Evolutionary conservation across 2,329 filamentous ascomycete species (phyloP), one percentile per base, ranked within the genome.

Genomic region (Hymenoscyphus salicellus): DNA sequence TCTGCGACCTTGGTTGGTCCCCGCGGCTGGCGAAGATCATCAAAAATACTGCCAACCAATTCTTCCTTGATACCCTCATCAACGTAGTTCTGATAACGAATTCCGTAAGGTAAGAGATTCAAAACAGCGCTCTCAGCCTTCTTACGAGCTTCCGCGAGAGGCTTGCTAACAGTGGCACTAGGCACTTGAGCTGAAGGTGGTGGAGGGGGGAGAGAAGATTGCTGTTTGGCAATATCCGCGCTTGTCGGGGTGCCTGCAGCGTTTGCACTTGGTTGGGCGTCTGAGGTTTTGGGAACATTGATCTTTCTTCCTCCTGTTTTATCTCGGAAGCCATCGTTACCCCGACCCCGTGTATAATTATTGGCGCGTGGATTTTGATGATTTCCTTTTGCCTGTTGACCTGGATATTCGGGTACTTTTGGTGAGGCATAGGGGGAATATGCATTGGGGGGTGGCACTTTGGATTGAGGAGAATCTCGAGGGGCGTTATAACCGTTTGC

Each of bases 1-100:
- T 41, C 38, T 36, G 38, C 58, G 32, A 63, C 60, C 26, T 66
- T 69, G 70, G 67, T 55, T 72, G 67, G 59, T 28, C 75, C 41
- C 73, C 72, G 59, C 68, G 71, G 32, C 3, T 93, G 80, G 3
- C 88, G 87, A 3, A 95, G 78, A 23, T 92, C 88, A 30, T 82
- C 79, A 71, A 93, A 95, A 1, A 95, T 80, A 33, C 79, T 75
- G 63, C 82, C 83, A 41, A 96, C 78, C 11, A 92, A 73, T 1
- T 77, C 76, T 41, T 84, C 81, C 69, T 93, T 84, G 52, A 94
- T 82, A 0, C 91, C 90, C 75, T 94, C 90, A 11, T 86, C 82
- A 14, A 93, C 79, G 63, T 94, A 88, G 65, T 91, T 84, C 62
- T 89, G 83, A 72, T 89, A 96, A 23, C 86, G 86, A 64, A 96